Base-by-base conservation (phyloP, 2,329 filamentous ascomycete genomes). In the Pseudocercospora musae region DNA sequence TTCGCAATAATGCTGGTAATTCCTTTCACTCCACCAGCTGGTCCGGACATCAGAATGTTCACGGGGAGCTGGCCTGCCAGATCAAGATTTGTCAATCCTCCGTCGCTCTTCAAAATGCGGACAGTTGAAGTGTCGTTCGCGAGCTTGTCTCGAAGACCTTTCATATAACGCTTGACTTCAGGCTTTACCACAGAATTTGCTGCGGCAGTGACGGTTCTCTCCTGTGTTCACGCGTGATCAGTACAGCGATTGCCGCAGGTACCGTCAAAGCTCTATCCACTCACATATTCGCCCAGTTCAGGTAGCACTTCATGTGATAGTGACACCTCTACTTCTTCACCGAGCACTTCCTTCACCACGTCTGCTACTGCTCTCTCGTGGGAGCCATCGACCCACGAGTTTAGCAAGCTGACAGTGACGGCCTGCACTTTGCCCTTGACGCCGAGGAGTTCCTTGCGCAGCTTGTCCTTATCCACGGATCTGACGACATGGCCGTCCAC, bases 1-100 rank as follows among this genome's bases (percentile, higher is more conserved):
- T 68, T 70, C 8, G 69, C 69, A 33, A 71, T 71, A 42, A 71
- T 70, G 55, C 66, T 69, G 2, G 69, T 71, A 40, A 71, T 68
- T 52, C 69, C 69, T 59, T 62, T 46, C 4, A 71, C 68, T 25
- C 69, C 69, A 42, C 69, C 69, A 23, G 69, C 69, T n/a, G 69
- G 69, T 8, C 69, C 69, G 18, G 68, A 70, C 69, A 71, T 71
- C 8, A 71, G 56, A 21, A 71, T 71, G 59, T 70, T 69, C 33
- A 70, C 68, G 2, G 69, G 69, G 31, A 68, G 50, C 42, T 69
- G 65, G 20, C 68, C 69, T 10, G 69, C 68, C 4, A 70, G 53
- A 3, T 64, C 62, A 10, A 71, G 58, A 46, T 71, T 69, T 13
- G 69, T 71, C 23, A 71, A 64, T 13, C 69, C 68, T 23, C 69